Percentiles rank a stretch among this genome's conserved stretches.
Conservation (phyloP, 202 grass and related monocot genomes). For the Digitaria exilis region DNA sequence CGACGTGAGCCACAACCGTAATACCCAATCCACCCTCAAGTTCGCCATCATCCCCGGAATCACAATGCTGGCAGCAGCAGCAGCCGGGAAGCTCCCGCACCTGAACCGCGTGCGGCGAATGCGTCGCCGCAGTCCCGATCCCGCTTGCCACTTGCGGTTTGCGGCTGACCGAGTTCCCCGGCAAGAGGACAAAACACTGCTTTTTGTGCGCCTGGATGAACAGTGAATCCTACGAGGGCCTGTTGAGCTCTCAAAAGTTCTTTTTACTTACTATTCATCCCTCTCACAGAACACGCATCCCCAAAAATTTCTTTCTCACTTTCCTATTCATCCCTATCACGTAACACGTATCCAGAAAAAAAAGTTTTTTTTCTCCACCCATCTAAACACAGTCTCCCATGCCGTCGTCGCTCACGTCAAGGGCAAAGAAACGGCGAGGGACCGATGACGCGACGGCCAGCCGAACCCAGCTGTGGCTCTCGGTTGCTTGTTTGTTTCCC, state of each 20-base stretch:
- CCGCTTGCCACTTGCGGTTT: background rate
- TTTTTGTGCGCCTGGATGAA: background rate
- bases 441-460: background rate
- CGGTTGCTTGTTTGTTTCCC: background rate
- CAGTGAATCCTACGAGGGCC: too few relatives aligned
- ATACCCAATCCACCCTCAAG: background rate
- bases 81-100: background rate
- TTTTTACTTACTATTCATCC: too few relatives aligned
- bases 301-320: too few relatives aligned
- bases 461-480: background rate
- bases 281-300: too few relatives aligned
- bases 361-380: too few relatives aligned
- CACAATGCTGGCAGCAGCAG: background rate
- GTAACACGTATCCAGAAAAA: too few relatives aligned
- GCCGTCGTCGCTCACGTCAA: background rate
- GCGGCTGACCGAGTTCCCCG: background rate
- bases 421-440: background rate
- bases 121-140: background rate
- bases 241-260: too few relatives aligned
- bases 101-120: slow-evolving; percentile 28
- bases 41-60: background rate
- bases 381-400: background rate
- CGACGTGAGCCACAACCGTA: background rate
- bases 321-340: too few relatives aligned
- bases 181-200: background rate